Evolutionary conservation across 2,329 filamentous ascomycete species (phyloP), one percentile per base, ranked within the genome.

Genomic region (Curvularia sp.): DNA sequence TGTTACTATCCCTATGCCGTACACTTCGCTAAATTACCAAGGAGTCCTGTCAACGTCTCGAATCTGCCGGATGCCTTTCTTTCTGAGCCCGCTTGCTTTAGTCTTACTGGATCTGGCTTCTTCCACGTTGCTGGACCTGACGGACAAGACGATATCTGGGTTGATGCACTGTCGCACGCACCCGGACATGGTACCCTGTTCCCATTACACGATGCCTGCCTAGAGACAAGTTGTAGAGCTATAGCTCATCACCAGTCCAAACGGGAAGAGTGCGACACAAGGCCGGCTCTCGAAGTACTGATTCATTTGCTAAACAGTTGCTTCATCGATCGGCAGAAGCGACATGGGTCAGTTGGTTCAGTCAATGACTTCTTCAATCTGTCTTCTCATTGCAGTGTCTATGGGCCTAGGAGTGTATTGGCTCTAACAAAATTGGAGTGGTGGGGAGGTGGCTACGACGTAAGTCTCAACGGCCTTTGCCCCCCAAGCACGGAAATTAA

Each of bases 391-490:
- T 63, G 53, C 7, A 45, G 49, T 21, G 15, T 18, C 8, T 62
- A 63, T 42, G 69, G 66, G 15, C 62, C 67, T 34, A 59, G 63
- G 18, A 70, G 69, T 47, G 62, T 68, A 5, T 39, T 69, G 2
- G 59, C 59, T 6, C 12, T 72, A 18, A 65, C 60, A 8, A 58
- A 57, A 13, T 28, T 70, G 3, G 66, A 68, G 21, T 72, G 67
- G 66, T 73, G 71, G 67, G 63, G 58, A 18, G 67, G 66, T 2
- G 48, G 51, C 9, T 69, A 68, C 27, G 70, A 73, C 38, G 70
- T 73, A 45, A 30, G 52, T 34, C 13, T 13, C 13, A 15, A 25
- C 13, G 13, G 1, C n/a, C 6, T 23, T 18, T 32, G 2, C 47
- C 9, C 47, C 9, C 38, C 23, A 10, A 42, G 10, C 43, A 15